Base-by-base conservation (phyloP, 208 protist species). In the Trypanosoma melophagium region DNA sequence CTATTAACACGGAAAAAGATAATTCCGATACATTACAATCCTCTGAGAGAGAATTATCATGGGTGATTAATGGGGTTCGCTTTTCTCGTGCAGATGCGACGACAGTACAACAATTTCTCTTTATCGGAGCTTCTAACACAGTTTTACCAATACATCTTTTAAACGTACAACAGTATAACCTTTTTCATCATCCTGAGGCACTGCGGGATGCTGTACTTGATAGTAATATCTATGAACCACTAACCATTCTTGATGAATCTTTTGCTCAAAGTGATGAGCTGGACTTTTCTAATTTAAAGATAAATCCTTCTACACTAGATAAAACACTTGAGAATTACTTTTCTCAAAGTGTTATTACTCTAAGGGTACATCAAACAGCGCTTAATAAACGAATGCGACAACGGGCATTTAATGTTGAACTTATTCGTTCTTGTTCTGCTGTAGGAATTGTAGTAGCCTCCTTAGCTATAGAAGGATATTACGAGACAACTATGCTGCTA, bases 391-490 rank as follows among this genome's bases (percentile, higher is more conserved):
- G 89, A 14, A 67, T 83, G 41, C 83, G 84, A 0, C 89, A 92
- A 65, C 84, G 91, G 24, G 74, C 75, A 40, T 95, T 86, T 58
- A 92, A 93, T 62, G 77, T 97, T 19, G 89, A 97, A 65, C 68
- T 80, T 3, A 63, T 97, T 41, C 83, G 89, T 12, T 84, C 74
- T 22, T 88, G 81, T 59, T 79, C 76, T 54, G 80, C 93, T 19
- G 77, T 97, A 5, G 92, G 91, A 50, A 93, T 97, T 60, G 70
- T 97, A 12, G 91, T 97, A 28, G 83, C 83, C 12, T 91, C 87
- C 0, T 77, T 96, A 21, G 67, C 87, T 16, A 92, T 95, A 50
- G 71, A 80, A 31, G 84, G 84, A 56, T 97, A 96, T 78, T 83
- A 90, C 51, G 88, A 93, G 54, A 77, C 79, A 21, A 89, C 82